Evolutionary conservation across 2,329 filamentous ascomycete genomes (phyloP).

Genomic region (Penicillium sp.): DNA sequence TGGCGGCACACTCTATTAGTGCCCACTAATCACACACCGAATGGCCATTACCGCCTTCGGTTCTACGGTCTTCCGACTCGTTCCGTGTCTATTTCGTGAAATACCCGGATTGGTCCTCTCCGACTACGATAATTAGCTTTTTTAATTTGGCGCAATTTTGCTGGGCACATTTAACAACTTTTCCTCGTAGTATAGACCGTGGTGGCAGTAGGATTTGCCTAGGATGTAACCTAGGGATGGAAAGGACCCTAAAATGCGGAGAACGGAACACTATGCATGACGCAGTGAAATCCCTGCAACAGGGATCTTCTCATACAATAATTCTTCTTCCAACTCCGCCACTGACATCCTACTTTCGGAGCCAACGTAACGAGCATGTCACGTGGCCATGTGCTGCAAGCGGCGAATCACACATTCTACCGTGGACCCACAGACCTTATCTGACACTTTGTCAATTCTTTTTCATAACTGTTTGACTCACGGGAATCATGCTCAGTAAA

Average conservation of each 20-base stretch:
- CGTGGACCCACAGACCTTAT: conserved; percentile 15
- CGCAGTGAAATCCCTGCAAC: background rate
- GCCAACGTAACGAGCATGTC: conserved; percentile 1
- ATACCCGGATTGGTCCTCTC: conserved; percentile 22
- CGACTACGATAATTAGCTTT: conserved; percentile 8
- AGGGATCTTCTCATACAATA: background rate
- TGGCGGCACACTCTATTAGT: conserved; percentile 12
- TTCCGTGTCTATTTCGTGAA: conserved; percentile 25
- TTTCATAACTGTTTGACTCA: conserved; percentile 20
- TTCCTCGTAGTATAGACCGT: background rate
- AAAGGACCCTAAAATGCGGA: conserved; percentile 5
- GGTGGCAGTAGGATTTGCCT: background rate
- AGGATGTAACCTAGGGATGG: background rate
- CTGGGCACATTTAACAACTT: background rate
- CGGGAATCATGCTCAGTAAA: conserved; percentile 4
- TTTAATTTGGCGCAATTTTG: background rate
- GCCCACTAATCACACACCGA: conserved; percentile 16
- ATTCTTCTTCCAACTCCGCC: conserved; percentile 8
- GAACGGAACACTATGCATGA: conserved; percentile 9
- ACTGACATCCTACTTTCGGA: conserved; percentile 13
- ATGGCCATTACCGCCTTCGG: background rate
- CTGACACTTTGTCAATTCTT: conserved; percentile 12
- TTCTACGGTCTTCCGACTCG: conserved; percentile 2
- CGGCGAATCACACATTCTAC: conserved; percentile 4
- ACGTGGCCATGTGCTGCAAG: conserved; percentile 15